Evolutionary conservation across 1,139 yeast species (phyloP).

Genomic region (Candida sp.): DNA sequence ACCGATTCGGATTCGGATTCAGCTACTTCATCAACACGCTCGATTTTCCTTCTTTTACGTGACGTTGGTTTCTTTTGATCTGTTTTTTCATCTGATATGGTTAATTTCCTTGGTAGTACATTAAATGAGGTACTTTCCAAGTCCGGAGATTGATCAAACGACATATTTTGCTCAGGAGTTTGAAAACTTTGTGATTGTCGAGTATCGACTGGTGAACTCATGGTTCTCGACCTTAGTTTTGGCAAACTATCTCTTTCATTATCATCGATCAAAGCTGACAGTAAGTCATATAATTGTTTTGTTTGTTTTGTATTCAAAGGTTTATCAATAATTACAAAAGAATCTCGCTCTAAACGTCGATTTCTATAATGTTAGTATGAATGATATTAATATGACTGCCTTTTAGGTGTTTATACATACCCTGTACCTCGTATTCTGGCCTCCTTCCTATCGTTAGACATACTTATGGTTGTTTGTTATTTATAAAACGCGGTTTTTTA

Average conservation of each 20-base stretch:
- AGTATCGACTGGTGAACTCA: not conserved
- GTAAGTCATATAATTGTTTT: conserved; percentile 8
- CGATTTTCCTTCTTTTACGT: not conserved
- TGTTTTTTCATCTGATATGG: not conserved
- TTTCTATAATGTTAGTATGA: conserved; percentile 10
- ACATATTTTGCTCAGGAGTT: not conserved
- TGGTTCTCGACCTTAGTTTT: conserved; percentile 12
- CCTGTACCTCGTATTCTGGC: conserved; percentile 41
- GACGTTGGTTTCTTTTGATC: not conserved
- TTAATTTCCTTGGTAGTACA: not conserved
- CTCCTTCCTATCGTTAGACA: conserved; percentile 4
- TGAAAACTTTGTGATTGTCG: not conserved
- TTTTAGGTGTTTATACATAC: conserved; percentile 21
- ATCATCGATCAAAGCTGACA: conserved; percentile 22
- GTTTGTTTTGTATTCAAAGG: conserved; percentile 5
- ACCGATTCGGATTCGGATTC: not conserved
- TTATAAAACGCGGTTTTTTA: not conserved
- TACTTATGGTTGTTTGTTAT: not conserved
- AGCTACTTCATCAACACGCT: not conserved
- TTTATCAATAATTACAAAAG: conserved; percentile 8
- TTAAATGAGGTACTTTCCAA: not conserved
- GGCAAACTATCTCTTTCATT: conserved; percentile 23
- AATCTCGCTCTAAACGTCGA: conserved; percentile 10
- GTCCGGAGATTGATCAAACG: not conserved
- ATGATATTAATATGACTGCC: not conserved